These are phyloP conservation scores for Hibiscus trionum DNA, from an alignment of 345 rosid genomes.

Conservation along the genomic window DNA sequence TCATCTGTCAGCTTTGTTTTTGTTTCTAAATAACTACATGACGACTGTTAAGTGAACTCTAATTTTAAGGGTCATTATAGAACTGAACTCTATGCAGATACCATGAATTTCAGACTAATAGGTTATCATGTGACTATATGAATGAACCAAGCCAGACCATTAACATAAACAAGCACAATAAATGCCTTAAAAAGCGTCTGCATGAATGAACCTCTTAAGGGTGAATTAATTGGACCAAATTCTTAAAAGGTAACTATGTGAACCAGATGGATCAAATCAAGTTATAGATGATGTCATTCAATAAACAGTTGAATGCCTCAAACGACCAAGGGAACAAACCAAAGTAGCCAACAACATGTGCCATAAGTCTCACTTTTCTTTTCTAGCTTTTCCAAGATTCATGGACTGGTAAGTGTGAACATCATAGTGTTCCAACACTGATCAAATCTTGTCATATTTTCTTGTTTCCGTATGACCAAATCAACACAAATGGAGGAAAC, in stretches of 20 bases:
- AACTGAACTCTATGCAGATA: no score
- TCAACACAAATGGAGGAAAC: not conserved
- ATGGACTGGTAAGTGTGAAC: not conserved
- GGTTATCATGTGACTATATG: not conserved
- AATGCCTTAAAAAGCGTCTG: no score
- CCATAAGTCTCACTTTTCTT: not conserved
- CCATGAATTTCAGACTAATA: no score
- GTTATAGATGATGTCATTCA: not conserved
- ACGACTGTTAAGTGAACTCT: no score
- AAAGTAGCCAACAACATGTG: not conserved
- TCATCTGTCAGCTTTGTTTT: no score
- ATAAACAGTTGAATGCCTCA: not conserved
- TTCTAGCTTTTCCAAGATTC: not conserved
- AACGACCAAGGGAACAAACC: not conserved
- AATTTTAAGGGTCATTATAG: no score
- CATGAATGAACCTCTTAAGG: not conserved
- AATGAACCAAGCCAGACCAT: not conserved
- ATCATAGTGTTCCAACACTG: not conserved
- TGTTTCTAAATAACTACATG: no score
- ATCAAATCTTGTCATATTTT: not conserved
- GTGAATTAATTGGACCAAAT: not conserved
- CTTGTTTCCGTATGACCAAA: not conserved
- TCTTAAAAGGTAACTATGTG: not conserved
- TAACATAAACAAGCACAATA: no score
- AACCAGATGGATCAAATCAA: no score